Percentiles rank a stretch among this genome's conserved stretches.
phyloP scores from a whole-genome alignment of 257 asterid species.

The Nicotiana tomentosiformis region DNA sequence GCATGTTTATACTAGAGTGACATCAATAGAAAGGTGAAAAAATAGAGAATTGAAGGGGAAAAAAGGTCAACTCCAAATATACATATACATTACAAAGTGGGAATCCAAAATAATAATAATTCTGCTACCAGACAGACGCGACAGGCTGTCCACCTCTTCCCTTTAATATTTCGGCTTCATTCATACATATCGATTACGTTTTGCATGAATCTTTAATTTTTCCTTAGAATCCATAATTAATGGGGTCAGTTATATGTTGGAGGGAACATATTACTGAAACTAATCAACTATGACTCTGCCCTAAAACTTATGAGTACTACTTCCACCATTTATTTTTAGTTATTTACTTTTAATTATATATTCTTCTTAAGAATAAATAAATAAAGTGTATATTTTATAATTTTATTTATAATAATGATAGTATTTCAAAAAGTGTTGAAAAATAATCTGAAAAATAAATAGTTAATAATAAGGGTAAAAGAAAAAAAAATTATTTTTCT shows the following conservation, averaged over 20 bases:
- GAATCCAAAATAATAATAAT: background rate
- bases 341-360: too few species aligned
- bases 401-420: too few species aligned
- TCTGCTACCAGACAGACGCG: background rate
- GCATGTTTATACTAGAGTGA: background rate
- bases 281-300: background rate
- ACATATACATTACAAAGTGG: background rate
- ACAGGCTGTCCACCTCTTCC: background rate
- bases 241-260: slow-evolving; percentile 22
- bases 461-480: too few species aligned
- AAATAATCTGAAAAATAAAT: too few species aligned
- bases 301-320: too few species aligned
- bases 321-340: too few species aligned
- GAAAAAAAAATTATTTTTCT: too few species aligned
- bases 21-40: background rate
- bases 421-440: too few species aligned
- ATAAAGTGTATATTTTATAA: too few species aligned
- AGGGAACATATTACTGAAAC: slow-evolving; percentile 18
- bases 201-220: background rate
- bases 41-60: background rate
- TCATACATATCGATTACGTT: background rate
- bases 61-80: background rate
- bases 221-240: background rate
- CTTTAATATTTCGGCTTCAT: background rate
- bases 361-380: too few species aligned